phyloP scores from a whole-genome alignment of 1,139 yeast species.

The Pichiaceae sp. region DNA sequence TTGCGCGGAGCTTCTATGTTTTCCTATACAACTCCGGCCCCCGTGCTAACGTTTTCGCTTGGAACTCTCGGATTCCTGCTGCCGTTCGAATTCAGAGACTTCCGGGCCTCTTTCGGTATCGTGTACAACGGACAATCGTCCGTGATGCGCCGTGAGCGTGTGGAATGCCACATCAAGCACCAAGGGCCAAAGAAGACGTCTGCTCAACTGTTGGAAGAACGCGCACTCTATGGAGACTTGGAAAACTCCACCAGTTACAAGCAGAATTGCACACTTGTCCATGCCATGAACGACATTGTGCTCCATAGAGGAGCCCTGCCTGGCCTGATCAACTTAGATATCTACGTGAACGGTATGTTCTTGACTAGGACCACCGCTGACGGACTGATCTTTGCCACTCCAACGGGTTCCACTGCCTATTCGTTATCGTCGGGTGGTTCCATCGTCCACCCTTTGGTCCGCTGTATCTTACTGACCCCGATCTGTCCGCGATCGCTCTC shows the following conservation, averaged over 20 bases:
- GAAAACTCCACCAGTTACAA: constrained; percentile 13
- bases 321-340: constrained; percentile 73
- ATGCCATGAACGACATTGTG: constrained; percentile 89
- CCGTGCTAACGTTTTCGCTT: constrained; percentile 78
- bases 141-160: constrained; percentile 67
- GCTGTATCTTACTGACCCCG: constrained; percentile 77
- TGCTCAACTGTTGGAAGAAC: not conserved
- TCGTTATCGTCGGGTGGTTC: constrained; percentile 88
- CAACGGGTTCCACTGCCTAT: constrained; percentile 94
- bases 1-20: constrained; percentile 48
- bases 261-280: constrained; percentile 28
- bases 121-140: constrained; percentile 63
- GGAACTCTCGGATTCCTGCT: constrained; percentile 88
- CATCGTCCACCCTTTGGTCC: constrained; percentile 82
- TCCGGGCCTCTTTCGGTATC: constrained; percentile 49
- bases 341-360: constrained; percentile 71
- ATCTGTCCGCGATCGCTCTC: constrained; percentile 85
- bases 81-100: constrained; percentile 71
- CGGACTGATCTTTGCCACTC: constrained; percentile 78
- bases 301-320: constrained; percentile 87
- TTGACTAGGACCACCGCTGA: constrained; percentile 89
- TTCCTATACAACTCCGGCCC: constrained; percentile 69
- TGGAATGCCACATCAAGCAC: constrained; percentile 65
- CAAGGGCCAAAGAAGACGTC: constrained; percentile 3
- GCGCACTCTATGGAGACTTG: not conserved